Evolutionary conservation across 2,329 filamentous ascomycete genomes (phyloP).

Genomic region (Venturia pyrina): DNA sequence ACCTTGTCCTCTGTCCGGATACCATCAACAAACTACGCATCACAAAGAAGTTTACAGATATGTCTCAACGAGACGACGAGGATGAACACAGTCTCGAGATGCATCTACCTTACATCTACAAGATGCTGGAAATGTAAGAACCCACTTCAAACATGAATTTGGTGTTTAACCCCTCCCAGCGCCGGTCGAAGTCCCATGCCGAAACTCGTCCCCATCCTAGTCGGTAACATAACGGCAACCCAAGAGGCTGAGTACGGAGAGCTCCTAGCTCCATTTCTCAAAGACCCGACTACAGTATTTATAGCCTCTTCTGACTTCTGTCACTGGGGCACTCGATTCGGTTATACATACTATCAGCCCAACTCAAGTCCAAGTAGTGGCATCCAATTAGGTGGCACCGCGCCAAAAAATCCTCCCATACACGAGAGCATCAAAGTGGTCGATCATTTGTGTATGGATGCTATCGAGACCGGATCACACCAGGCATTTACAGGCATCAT

Average conservation of each 20-base stretch:
- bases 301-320: constrained; percentile 94
- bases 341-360: constrained; percentile 69
- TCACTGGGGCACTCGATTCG: constrained; percentile 82
- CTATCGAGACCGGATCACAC: constrained; percentile 68
- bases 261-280: constrained; percentile 68
- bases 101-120: constrained; percentile 90
- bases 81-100: constrained; percentile 92
- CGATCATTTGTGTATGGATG: constrained; percentile 74
- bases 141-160: background rate
- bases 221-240: constrained; percentile 59
- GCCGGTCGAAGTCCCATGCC: constrained; percentile 42
- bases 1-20: constrained; percentile 53
- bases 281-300: constrained; percentile 67
- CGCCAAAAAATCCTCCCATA: constrained; percentile 48
- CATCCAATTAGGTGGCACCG: constrained; percentile 19
- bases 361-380: constrained; percentile 26
- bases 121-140: constrained; percentile 48
- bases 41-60: constrained; percentile 51
- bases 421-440: constrained; percentile 76
- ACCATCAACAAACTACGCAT: constrained; percentile 42
- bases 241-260: constrained; percentile 61
- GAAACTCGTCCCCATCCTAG: constrained; percentile 70
- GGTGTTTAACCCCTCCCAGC: background rate
- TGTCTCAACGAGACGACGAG: constrained; percentile 59
- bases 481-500: constrained; percentile 60